Conservation (phyloP, 2,329 filamentous ascomycete species). For the Colletotrichum somersetense region DNA sequence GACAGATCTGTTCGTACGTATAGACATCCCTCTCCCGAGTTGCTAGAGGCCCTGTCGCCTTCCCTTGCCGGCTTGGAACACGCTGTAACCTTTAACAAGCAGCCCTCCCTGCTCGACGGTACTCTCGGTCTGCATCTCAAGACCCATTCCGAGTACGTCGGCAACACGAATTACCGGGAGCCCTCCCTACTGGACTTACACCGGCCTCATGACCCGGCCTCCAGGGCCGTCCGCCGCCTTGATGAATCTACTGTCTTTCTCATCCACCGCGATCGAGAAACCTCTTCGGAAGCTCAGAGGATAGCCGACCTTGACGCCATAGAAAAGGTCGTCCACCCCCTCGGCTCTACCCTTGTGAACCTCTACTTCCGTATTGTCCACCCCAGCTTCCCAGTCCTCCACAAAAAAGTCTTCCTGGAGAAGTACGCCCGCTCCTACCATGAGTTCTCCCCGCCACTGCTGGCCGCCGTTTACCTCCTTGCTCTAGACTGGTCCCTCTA, state of each 20-base stretch:
- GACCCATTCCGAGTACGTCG: constrained; percentile 71
- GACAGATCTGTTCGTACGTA: neutral
- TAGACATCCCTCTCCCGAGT: constrained; percentile 41
- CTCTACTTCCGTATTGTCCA: constrained; percentile 76
- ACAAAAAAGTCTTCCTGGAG: constrained; percentile 72
- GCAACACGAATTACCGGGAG: constrained; percentile 70
- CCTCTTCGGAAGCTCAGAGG: constrained; percentile 56
- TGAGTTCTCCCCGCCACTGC: constrained; percentile 69
- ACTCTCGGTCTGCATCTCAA: constrained; percentile 69
- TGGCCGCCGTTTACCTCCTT: constrained; percentile 73
- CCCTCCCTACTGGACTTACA: constrained; percentile 68
- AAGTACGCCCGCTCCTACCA: constrained; percentile 69
- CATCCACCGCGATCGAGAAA: constrained; percentile 52
- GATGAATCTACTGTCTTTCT: constrained; percentile 54
- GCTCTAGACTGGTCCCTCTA: constrained; percentile 73
- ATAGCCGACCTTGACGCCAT: constrained; percentile 62
- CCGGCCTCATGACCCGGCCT: constrained; percentile 59
- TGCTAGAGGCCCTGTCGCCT: constrained; percentile 41
- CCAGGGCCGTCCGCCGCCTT: constrained; percentile 50
- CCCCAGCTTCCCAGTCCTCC: constrained; percentile 69
- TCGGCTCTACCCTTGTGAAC: constrained; percentile 73
- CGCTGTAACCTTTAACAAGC: constrained; percentile 37
- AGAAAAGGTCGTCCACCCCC: constrained; percentile 71
- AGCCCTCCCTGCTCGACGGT: constrained; percentile 51
- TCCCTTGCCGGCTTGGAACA: constrained; percentile 40